These are phyloP conservation scores for Tolypocladium sp. DNA, from an alignment of 2,329 filamentous ascomycete species.

Conservation along the genomic window DNA sequence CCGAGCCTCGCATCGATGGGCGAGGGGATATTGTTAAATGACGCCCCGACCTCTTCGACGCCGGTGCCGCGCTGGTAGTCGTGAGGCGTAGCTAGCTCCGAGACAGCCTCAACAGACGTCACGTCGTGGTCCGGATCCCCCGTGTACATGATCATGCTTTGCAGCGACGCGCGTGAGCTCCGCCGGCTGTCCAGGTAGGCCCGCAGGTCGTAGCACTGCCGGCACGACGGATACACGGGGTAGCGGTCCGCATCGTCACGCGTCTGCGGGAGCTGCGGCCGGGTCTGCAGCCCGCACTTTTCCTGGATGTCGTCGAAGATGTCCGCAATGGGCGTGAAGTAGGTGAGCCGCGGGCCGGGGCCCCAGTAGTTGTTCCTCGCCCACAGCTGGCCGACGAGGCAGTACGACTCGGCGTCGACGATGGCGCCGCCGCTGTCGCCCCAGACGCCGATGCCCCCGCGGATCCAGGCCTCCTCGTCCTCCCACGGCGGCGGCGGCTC, in stretches of 20 bases:
- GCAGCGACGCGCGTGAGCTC: conserved; percentile 30
- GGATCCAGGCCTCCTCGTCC: conserved; percentile 33
- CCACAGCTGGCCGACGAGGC: conserved; percentile 33
- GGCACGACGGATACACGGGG: conserved; percentile 29
- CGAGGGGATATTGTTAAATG: conserved; percentile 18
- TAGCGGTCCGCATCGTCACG: conserved; percentile 30
- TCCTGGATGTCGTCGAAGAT: conserved; percentile 37
- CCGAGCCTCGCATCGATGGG: conserved; percentile 7
- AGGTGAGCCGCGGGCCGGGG: conserved; percentile 28
- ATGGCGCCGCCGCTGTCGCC: conserved; percentile 36
- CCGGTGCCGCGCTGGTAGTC: conserved; percentile 24
- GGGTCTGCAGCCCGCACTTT: conserved; percentile 27
- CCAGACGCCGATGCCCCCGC: conserved; percentile 33
- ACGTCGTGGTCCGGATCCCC: conserved; percentile 28
- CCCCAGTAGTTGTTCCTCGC: conserved; percentile 34
- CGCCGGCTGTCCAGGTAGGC: conserved; percentile 31
- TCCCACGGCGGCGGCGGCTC: conserved; percentile 22
- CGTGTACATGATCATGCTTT: conserved; percentile 30
- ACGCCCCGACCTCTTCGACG: conserved; percentile 23
- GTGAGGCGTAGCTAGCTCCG: conserved; percentile 32
- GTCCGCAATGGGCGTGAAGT: conserved; percentile 34
- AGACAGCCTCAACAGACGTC: conserved; percentile 26
- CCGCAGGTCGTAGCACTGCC: conserved; percentile 29
- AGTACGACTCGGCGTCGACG: conserved; percentile 28
- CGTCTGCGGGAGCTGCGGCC: conserved; percentile 30